These are phyloP conservation scores for Chrysoporthe puriensis DNA, from an alignment of 2,329 filamentous ascomycete species.

Conservation along the genomic window DNA sequence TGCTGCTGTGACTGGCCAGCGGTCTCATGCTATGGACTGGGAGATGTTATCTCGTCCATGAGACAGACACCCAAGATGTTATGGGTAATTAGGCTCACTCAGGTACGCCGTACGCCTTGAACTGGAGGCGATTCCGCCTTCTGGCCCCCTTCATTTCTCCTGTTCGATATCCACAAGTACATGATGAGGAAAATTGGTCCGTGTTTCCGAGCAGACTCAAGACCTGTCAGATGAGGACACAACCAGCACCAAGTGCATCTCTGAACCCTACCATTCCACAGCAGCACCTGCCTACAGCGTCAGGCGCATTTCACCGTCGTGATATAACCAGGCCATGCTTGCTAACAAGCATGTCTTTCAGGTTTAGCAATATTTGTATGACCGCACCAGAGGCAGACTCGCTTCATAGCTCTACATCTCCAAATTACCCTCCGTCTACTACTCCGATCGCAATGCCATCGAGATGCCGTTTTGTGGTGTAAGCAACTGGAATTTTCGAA, in stretches of 20 bases:
- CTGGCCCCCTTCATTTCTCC: not conserved
- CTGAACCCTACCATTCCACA: constrained; percentile 32
- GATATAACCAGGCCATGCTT: constrained; percentile 1
- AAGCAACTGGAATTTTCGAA: too few species aligned
- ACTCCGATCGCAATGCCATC: not conserved
- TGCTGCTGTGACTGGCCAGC: not conserved
- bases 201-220: constrained; percentile 82
- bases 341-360: not conserved
- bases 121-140: not conserved
- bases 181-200: constrained; percentile 81
- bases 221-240: constrained; percentile 62
- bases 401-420: not conserved
- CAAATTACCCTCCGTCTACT: not conserved
- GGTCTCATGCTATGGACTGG: not conserved
- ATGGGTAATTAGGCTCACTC: too few species aligned
- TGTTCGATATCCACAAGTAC: not conserved
- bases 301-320: not conserved
- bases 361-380: not conserved
- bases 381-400: too few species aligned
- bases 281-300: not conserved
- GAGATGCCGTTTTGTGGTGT: too few species aligned
- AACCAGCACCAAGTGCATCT: constrained; percentile 42
- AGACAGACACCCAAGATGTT: too few species aligned
- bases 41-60: too few species aligned
- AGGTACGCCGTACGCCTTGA: not conserved